These are phyloP conservation scores for Aspergillus novoparasiticus DNA, from an alignment of 2,329 filamentous ascomycete species.

Conservation along the genomic window DNA sequence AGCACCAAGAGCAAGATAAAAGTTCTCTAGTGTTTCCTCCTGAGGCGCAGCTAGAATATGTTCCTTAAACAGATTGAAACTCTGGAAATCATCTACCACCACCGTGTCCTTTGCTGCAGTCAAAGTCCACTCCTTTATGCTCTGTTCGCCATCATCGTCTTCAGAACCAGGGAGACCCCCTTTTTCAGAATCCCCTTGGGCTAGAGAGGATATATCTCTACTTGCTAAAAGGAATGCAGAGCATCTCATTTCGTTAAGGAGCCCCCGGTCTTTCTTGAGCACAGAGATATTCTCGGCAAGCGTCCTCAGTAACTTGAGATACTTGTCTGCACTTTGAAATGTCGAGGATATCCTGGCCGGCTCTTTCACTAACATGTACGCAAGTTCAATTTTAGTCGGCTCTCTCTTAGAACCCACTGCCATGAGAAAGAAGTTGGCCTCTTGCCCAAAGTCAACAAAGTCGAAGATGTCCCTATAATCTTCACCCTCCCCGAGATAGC, in stretches of 20 bases:
- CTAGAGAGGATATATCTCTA: slow-evolving; percentile 63
- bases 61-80: slow-evolving; percentile 85
- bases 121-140: slow-evolving; percentile 78
- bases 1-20: slow-evolving; percentile 81
- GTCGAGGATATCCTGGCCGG: slow-evolving; percentile 79
- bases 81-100: slow-evolving; percentile 84
- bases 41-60: slow-evolving; percentile 83
- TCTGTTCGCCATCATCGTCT: slow-evolving; percentile 63
- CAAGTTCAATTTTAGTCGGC: slow-evolving; percentile 83
- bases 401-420: slow-evolving; percentile 90
- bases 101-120: slow-evolving; percentile 72
- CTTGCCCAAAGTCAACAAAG: slow-evolving; percentile 88
- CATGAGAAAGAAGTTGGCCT: slow-evolving; percentile 85
- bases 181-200: slow-evolving; percentile 21
- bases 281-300: slow-evolving; percentile 71
- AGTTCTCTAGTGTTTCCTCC: slow-evolving; percentile 81
- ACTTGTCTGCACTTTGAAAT: slow-evolving; percentile 81
- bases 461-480: slow-evolving; percentile 91
- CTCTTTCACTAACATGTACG: slow-evolving; percentile 78
- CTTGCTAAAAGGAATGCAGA: slow-evolving; percentile 82
- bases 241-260: slow-evolving; percentile 74
- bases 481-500: slow-evolving; percentile 74
- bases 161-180: slow-evolving; percentile 27
- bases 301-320: slow-evolving; percentile 77
- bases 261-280: slow-evolving; percentile 75